Evolutionary conservation across 768 basidiomycete genomes (phyloP), one percentile per base, ranked within the genome.

Genomic region (Sutorius australiensis): DNA sequence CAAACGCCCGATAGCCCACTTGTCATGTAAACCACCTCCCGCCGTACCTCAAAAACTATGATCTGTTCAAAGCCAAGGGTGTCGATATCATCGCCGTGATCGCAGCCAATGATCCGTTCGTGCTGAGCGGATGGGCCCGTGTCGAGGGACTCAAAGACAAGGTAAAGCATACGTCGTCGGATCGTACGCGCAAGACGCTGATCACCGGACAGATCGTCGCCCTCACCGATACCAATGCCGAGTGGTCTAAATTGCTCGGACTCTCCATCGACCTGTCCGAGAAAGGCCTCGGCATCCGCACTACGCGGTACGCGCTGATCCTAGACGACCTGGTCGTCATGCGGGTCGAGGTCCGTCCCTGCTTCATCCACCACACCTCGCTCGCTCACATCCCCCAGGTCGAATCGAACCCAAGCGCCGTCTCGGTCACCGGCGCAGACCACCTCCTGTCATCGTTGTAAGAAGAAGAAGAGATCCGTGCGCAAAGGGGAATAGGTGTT

Each of bases 251-350:
- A 21, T 60, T 71, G 34, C 68, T 88, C 21, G 78, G 85, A 51
- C 69, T 88, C 64, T 60, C 79, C 67, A 34, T 78, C 61, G 80
- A 89, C 64, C 69, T 84, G 21, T 68, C 75, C 21, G 69, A 53
- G 19, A 31, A 66, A 3, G 83, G 81, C 6, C 61, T 87, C 36
- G 85, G 85, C 19, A 60, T 73, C 39, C 83, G 86, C 47, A 84
- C 84, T 32, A 68, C 68, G 24, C 80, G 86, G 44, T 88, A 81
- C 55, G 85, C 82, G 28, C 57, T 89, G 51, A 70, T 89, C 61
- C 60, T 88, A 60, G 85, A 92, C 42, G 77, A 89, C 63, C 77
- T 89, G 48, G 79, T 83, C 55, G 80, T 92, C 61, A 80, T 79
- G 55, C 84, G 86, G 61, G 60, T 90, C 49, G 79, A 70, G 63